Evolutionary conservation across 495 filamentous ascomycete species (phyloP), one percentile per base, ranked within the genome.

Genomic region (Xylona heveae): DNA sequence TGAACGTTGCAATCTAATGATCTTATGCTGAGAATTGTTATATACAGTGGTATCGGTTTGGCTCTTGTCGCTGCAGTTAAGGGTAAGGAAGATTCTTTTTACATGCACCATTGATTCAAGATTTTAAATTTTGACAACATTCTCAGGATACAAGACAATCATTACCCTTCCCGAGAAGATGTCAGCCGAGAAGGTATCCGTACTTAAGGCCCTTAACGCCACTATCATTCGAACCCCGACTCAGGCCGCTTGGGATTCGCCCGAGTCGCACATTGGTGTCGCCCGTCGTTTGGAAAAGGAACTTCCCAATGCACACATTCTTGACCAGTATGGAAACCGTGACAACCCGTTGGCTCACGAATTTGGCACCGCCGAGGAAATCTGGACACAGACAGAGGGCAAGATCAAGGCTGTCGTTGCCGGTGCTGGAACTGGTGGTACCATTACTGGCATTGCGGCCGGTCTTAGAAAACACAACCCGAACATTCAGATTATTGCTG

Each of bases 141-240:
- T 5, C 16, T 4, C 37, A 64, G 64, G 71, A 31, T 97, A 99
- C 57, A 88, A 85, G 52, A 88, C 80, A 10, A 94, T 99, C 52
- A 99, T 99, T 46, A 99, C 88, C 0, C 68, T 99, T 2, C 88
- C 88, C 23, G 88, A 99, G 58, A 99, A 99, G 61, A 99, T 99
- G 88, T 92, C 82, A 4, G 70, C 81, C 18, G 88, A 99, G 54
- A 99, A 99, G 51, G 90, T 99, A 8, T 70, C 83, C 1, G 88
- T 99, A 7, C 61, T 99, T 17, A 71, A 79, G 28, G 84, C 88
- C 12, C 65, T 99, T 20, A 88, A 88, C 36, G 85, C 88, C 15
- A 93, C 88, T 42, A 95, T 99, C 48, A 92, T 99, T 41, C 76
- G 88, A 30, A 99, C 88, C 1, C 90, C 88, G 17, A 95, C 91